Evolutionary conservation across 2,329 filamentous ascomycete species (phyloP).

Genomic region (Scortechinia acanthostroma): DNA sequence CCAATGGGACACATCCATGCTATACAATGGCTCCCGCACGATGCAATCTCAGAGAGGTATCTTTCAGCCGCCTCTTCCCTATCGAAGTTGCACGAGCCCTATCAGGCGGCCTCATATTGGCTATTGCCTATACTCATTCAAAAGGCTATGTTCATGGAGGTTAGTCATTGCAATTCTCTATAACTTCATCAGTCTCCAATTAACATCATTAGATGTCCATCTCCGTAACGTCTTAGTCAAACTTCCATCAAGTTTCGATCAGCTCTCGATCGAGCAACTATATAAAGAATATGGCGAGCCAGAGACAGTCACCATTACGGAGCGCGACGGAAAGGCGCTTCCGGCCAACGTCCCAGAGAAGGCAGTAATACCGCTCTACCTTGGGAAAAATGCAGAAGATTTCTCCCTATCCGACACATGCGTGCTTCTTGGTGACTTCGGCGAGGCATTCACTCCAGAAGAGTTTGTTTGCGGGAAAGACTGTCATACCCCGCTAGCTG

Average conservation of each 20-base stretch:
- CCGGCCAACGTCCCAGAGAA: conserved; percentile 14
- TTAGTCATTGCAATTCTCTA: conserved; percentile 6
- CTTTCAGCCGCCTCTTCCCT: conserved; percentile 10
- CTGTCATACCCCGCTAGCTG: conserved; percentile 10
- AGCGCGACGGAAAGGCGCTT: conserved; percentile 11
- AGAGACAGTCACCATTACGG: conserved; percentile 13
- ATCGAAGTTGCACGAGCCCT: conserved; percentile 15
- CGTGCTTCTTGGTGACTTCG: conserved; percentile 22
- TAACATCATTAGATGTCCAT: conserved; percentile 14
- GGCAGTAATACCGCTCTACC: conserved; percentile 13
- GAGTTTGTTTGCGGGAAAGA: conserved; percentile 11
- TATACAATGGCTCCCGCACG: conserved; percentile 13
- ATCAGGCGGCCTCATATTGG: conserved; percentile 9
- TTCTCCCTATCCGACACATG: conserved; percentile 15
- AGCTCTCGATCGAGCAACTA: conserved; percentile 18
- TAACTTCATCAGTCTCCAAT: not conserved
- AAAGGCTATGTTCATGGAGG: conserved; percentile 14
- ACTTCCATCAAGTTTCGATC: conserved; percentile 13
- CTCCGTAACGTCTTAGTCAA: conserved; percentile 14
- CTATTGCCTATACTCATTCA: conserved; percentile 12
- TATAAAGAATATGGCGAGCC: conserved; percentile 18
- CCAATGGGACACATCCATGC: conserved; percentile 16
- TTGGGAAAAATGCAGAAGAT: conserved; percentile 16
- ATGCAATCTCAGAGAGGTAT: conserved; percentile 16
- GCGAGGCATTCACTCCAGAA: conserved; percentile 16